Conservation (phyloP, 139 green algal genomes). For the Micractinium conductrix region DNA sequence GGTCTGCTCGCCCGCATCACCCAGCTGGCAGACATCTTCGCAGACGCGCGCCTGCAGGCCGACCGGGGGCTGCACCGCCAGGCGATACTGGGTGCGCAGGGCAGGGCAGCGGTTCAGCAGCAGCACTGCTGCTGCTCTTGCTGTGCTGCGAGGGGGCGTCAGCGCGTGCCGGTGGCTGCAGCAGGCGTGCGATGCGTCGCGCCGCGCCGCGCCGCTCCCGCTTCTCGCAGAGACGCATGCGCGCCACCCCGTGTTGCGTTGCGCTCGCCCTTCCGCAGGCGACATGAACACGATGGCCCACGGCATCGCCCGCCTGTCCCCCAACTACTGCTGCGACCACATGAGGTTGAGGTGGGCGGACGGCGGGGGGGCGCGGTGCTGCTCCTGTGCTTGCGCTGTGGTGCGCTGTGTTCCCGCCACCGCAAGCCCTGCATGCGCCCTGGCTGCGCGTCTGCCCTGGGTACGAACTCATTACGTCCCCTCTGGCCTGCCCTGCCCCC, state of each 20-base stretch:
- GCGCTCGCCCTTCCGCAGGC: neutral
- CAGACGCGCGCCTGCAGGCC: conserved; percentile 52
- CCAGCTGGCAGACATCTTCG: conserved; percentile 84
- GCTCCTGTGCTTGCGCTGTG: too few relatives aligned
- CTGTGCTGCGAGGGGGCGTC: too few relatives aligned
- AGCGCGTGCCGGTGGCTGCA: too few relatives aligned
- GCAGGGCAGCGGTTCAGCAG: neutral
- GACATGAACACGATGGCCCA: conserved; percentile 93
- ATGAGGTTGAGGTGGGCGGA: conserved; percentile 66
- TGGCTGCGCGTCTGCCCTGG: too few relatives aligned
- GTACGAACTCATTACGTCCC: neutral
- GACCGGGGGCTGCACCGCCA: conserved; percentile 3
- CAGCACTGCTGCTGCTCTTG: neutral
- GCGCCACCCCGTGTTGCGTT: neutral
- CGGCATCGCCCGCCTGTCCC: conserved; percentile 80
- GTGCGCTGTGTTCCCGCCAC: too few relatives aligned
- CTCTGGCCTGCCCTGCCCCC: neutral
- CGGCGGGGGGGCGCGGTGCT: too few relatives aligned
- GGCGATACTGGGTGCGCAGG: conserved; percentile 64
- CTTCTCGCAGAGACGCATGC: too few relatives aligned
- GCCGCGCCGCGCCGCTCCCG: neutral
- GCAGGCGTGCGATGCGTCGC: neutral
- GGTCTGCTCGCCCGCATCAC: conserved; percentile 78
- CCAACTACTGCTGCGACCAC: conserved; percentile 79
- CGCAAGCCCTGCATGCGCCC: too few relatives aligned